phyloP scores from a whole-genome alignment of 805 yeast genomes.

The Candida peoriensis region DNA sequence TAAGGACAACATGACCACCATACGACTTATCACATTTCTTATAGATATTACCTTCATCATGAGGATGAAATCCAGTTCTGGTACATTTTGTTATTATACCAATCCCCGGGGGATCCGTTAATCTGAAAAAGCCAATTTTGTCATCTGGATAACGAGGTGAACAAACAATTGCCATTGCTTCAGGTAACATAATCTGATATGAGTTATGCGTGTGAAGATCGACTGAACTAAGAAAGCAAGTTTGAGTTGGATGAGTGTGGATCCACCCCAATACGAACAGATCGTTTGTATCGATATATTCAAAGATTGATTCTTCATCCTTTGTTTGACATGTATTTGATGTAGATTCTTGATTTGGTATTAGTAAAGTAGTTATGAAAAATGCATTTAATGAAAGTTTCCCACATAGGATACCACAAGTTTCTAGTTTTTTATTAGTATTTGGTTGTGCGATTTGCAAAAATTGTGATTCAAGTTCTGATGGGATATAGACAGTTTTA shows the following conservation, averaged over 20 bases:
- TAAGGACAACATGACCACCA: conserved; percentile 46
- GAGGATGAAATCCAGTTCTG: conserved; percentile 56
- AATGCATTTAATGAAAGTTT: conserved; percentile 56
- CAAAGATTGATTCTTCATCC: conserved; percentile 54
- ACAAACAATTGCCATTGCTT: conserved; percentile 63
- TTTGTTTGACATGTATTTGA: conserved; percentile 57
- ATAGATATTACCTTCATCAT: conserved; percentile 45
- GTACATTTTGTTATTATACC: conserved; percentile 48
- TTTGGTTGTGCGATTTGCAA: conserved; percentile 43
- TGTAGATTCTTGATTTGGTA: conserved; percentile 61
- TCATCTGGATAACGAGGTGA: conserved; percentile 44
- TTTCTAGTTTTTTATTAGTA: conserved; percentile 48
- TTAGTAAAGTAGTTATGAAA: conserved; percentile 54
- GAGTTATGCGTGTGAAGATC: conserved; percentile 66
- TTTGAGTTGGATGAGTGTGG: conserved; percentile 69
- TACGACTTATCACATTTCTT: conserved; percentile 35
- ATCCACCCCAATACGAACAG: conserved; percentile 70
- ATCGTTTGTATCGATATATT: conserved; percentile 48
- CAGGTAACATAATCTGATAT: conserved; percentile 66
- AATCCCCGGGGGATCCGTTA: conserved; percentile 64
- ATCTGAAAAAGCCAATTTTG: conserved; percentile 49
- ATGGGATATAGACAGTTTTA: conserved; percentile 47
- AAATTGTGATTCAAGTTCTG: conserved; percentile 36
- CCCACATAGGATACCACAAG: conserved; percentile 66
- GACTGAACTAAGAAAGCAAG: conserved; percentile 63